phyloP scores from a whole-genome alignment of 73 alveolate genomes.

The Tetrahymena thermophila region DNA sequence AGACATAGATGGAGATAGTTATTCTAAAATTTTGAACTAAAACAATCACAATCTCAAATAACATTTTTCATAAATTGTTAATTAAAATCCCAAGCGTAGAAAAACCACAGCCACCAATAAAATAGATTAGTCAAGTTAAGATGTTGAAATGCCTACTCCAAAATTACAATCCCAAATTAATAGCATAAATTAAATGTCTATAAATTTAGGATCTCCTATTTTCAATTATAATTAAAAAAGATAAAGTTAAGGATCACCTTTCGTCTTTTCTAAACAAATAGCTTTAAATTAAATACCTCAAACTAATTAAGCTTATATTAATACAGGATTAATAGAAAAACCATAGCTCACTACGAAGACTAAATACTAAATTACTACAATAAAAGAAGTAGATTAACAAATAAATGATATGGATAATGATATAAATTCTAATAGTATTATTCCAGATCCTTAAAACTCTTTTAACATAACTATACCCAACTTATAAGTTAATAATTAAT shows the following conservation, averaged over 20 bases:
- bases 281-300: background rate
- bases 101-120: background rate
- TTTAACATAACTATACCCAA: background rate
- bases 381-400: background rate
- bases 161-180: no score
- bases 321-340: background rate
- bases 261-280: background rate
- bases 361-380: background rate
- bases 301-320: background rate
- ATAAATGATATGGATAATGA: background rate
- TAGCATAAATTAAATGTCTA: background rate
- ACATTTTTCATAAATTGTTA: background rate
- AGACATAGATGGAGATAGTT: background rate
- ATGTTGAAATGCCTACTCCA: background rate
- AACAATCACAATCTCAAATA: background rate
- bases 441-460: background rate
- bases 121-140: background rate
- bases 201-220: background rate
- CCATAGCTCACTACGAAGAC: background rate
- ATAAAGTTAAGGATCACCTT: background rate
- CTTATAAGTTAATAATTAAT: background rate
- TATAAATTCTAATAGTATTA: background rate
- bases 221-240: no score
- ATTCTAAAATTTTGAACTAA: background rate
- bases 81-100: background rate